Conservation (phyloP, 2,329 filamentous ascomycete species). For the Laburnicola sp. region DNA sequence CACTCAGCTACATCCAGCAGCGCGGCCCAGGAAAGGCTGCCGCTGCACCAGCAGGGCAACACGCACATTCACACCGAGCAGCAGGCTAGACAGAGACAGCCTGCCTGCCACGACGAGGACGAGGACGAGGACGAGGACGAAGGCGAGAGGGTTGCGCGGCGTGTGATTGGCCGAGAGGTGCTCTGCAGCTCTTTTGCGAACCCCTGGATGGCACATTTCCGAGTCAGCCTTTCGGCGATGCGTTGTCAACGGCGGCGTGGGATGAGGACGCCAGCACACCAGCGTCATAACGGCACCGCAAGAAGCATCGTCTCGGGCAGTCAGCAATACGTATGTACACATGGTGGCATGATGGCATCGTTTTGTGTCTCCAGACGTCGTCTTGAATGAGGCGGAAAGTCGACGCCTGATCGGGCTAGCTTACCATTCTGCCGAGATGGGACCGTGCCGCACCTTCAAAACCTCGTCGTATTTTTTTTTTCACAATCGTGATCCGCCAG, state of each 20-base stretch:
- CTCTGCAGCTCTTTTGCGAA: neutral
- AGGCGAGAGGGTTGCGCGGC: slow-evolving; percentile 3
- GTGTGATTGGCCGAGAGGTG: slow-evolving; percentile 13
- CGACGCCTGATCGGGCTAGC: slow-evolving; percentile 8
- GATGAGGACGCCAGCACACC: slow-evolving; percentile 19
- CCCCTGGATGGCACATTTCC: slow-evolving; percentile 25
- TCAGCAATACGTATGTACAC: neutral
- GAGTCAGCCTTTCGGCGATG: slow-evolving; percentile 31
- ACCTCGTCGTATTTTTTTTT: slow-evolving; percentile 32
- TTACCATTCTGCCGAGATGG: slow-evolving; percentile 26
- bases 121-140: slow-evolving; percentile 8
- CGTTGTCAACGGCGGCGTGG: slow-evolving; percentile 31
- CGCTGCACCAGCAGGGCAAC: slow-evolving; percentile 13
- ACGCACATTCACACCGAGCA: slow-evolving; percentile 25
- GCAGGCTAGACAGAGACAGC: slow-evolving; percentile 15
- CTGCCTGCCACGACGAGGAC: neutral
- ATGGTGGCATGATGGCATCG: neutral
- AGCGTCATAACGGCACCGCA: slow-evolving; percentile 23
- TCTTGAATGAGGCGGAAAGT: neutral
- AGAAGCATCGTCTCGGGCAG: neutral
- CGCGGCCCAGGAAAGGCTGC: slow-evolving; percentile 3
- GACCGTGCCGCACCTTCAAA: slow-evolving; percentile 8
- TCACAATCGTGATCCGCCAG: slow-evolving; percentile 25
- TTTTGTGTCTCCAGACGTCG: neutral
- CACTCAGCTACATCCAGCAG: slow-evolving; percentile 21